These are phyloP conservation scores for Phytophthora megakarya DNA, from an alignment of 352 stramenopile species.

Conservation along the genomic window DNA sequence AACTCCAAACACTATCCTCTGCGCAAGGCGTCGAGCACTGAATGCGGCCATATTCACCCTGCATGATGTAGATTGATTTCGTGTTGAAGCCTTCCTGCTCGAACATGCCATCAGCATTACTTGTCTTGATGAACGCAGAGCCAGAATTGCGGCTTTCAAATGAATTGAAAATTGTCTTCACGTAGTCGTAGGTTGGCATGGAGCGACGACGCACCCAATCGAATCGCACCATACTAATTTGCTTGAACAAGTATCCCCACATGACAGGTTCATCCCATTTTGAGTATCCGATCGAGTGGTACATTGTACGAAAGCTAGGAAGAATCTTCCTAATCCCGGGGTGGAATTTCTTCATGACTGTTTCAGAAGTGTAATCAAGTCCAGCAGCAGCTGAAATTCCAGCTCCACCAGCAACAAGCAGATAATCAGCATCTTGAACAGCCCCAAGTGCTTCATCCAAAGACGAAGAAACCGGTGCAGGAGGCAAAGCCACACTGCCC, in stretches of 20 bases:
- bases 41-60: constrained; percentile 67
- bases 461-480: constrained; percentile 28
- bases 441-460: constrained; percentile 37
- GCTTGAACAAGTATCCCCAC: constrained; percentile 71
- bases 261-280: constrained; percentile 50
- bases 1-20: constrained; percentile 53
- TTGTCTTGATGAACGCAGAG: constrained; percentile 70
- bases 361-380: constrained; percentile 71
- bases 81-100: constrained; percentile 66
- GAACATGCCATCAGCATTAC: constrained; percentile 78
- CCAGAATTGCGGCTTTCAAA: constrained; percentile 35
- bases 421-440: constrained; percentile 59
- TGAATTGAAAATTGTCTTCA: constrained; percentile 49
- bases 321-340: constrained; percentile 46
- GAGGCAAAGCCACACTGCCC: constrained; percentile 23
- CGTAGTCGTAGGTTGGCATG: constrained; percentile 53
- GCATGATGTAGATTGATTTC: constrained; percentile 60
- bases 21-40: constrained; percentile 56
- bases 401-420: constrained; percentile 64
- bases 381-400: constrained; percentile 73
- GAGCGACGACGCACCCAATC: constrained; percentile 57
- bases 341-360: constrained; percentile 70
- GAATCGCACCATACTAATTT: constrained; percentile 61
- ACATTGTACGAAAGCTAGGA: constrained; percentile 63
- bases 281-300: constrained; percentile 59